Evolutionary conservation across 495 filamentous ascomycete species (phyloP).

Genomic region (Aspergillus taichungensis): DNA sequence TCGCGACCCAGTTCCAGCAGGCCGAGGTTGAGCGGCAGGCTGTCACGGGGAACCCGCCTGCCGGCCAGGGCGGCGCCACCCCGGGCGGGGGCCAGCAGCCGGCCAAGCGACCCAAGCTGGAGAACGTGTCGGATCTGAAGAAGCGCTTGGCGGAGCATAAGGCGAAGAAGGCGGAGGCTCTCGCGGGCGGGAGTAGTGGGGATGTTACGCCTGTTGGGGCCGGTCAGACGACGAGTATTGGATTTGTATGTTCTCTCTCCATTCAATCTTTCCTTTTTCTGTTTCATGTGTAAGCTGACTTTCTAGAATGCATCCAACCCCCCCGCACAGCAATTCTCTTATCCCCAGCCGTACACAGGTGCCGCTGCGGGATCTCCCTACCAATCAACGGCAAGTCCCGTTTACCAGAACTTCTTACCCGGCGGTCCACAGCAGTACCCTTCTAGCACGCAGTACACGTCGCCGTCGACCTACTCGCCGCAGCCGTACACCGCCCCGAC

Average conservation of each 20-base stretch:
- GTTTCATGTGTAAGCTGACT: too few relatives aligned
- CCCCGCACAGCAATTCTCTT: conserved; percentile 23
- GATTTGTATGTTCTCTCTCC: conserved; percentile 40
- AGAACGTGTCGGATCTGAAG: conserved; percentile 68
- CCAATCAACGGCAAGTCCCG: conserved; percentile 35
- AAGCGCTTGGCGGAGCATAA: conserved; percentile 74
- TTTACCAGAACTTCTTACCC: conserved; percentile 30
- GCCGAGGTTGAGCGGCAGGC: conserved; percentile 75
- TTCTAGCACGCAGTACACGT: conserved; percentile 23
- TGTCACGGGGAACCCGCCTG: conserved; percentile 71
- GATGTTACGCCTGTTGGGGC: conserved; percentile 50
- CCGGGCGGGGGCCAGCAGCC: conserved; percentile 41
- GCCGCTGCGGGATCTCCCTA: conserved; percentile 23
- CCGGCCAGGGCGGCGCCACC: conserved; percentile 35
- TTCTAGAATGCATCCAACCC: conserved; percentile 1
- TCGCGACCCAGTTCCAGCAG: conserved; percentile 72
- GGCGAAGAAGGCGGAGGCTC: conserved; percentile 56
- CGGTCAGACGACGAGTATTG: conserved; percentile 44
- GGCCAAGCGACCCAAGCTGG: conserved; percentile 73
- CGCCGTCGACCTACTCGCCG: conserved; percentile 34
- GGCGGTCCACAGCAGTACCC: conserved; percentile 24
- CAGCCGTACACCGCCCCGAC: conserved; percentile 27
- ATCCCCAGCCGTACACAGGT: conserved; percentile 30
- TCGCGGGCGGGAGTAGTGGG: conserved; percentile 47
- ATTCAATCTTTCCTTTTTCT: too few relatives aligned